Base-by-base conservation (phyloP, 495 filamentous ascomycete species). In the Talaromyces proteolyticus region DNA sequence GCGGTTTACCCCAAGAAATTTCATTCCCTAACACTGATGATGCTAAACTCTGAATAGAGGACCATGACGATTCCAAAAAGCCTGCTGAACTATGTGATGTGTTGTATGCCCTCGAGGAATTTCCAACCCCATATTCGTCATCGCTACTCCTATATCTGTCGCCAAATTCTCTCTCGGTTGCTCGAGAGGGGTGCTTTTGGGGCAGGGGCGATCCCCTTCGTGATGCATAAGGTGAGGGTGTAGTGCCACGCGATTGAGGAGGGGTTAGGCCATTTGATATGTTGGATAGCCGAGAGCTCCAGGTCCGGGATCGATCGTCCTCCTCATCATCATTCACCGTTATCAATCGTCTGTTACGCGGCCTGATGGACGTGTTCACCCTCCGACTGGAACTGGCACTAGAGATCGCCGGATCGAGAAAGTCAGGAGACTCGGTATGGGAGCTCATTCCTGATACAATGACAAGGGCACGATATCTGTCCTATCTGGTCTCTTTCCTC, bases 1-100 rank as follows among this genome's bases (percentile, higher is more conserved):
- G 53, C 42, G 64, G 50, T 18, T 59, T 61, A 7, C 40, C 47
- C 38, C 59, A 61, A 38, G 65, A 69, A 17, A 54, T 63, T 52
- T 77, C 72, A 41, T 67, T 75, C 6, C 75, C 76, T 42, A 79
- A 45, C 25, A 80, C 63, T 39, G 76, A 74, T 4, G 75, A 78
- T n/a, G 76, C 76, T 36, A 80, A 45, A 38, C 65, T 73, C 57
- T 78, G 75, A 37, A 80, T 55, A 19, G 76, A 79, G 18, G 76
- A 75, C 76, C 76, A 80, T 4, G 76, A 70, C 10, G 65, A 68
- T 47, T 75, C 76, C 47, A 77, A 56, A 45, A 79, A 68, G 46
- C 73, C 73, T 44, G 67, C 48, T 18, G 68, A 59, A 40, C 62
- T 60, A 29, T 58, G 62, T 21, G 72, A 68, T 21, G 67, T 62